phyloP scores from a whole-genome alignment of 208 protist genomes.

The Leishmania lainsoni region DNA sequence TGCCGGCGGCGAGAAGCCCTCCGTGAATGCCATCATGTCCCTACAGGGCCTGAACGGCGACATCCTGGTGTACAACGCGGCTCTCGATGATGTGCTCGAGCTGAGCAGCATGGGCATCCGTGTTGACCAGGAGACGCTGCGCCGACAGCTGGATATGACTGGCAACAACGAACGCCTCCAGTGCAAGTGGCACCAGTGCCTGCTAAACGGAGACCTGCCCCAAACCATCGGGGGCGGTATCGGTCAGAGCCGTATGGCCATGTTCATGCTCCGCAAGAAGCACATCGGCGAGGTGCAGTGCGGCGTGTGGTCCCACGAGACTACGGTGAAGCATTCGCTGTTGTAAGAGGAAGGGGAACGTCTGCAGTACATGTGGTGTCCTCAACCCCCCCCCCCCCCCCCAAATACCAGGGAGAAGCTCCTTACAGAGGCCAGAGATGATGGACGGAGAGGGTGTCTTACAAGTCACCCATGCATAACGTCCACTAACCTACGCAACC shows the following conservation, averaged over 20 bases:
- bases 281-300: slow-evolving; percentile 94
- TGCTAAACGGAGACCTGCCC: slow-evolving; percentile 78
- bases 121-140: slow-evolving; percentile 80
- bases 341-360: slow-evolving; percentile 21
- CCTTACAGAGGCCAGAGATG: too few species aligned
- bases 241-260: slow-evolving; percentile 85
- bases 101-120: slow-evolving; percentile 93
- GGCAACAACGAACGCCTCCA: slow-evolving; percentile 62
- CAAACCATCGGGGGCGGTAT: slow-evolving; percentile 89
- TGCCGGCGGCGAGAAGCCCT: slow-evolving; percentile 33
- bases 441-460: not conserved
- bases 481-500: not conserved
- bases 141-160: slow-evolving; percentile 77
- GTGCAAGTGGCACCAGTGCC: slow-evolving; percentile 75
- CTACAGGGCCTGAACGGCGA: slow-evolving; percentile 90
- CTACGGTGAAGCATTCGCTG: slow-evolving; percentile 6
- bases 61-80: slow-evolving; percentile 88
- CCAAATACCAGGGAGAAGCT: not conserved
- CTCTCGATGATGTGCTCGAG: slow-evolving; percentile 85
- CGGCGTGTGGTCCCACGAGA: slow-evolving; percentile 78
- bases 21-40: slow-evolving; percentile 55
- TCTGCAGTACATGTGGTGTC: not conserved
- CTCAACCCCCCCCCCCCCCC: too few species aligned
- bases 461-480: not conserved
- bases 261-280: slow-evolving; percentile 90